Evolutionary conservation across 2,329 filamentous ascomycete species (phyloP).

Genomic region (Incumbomyces delicatus): DNA sequence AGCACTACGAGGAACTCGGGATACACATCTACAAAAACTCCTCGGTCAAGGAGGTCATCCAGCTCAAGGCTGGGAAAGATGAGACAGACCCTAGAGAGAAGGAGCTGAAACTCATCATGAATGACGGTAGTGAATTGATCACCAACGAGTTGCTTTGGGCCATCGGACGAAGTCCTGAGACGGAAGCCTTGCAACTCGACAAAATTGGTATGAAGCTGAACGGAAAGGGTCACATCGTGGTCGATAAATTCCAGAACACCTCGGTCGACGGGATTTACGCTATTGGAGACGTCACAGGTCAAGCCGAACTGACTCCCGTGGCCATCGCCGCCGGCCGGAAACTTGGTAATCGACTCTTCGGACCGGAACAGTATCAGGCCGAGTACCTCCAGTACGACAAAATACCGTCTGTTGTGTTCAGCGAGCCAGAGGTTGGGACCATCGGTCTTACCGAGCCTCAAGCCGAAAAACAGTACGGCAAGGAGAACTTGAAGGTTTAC

Average conservation of each 20-base stretch:
- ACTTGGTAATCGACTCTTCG: slow-evolving; percentile 42
- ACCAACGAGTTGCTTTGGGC: slow-evolving; percentile 44
- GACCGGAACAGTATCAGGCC: slow-evolving; percentile 33
- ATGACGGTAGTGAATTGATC: slow-evolving; percentile 35
- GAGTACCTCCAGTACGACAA: slow-evolving; percentile 40
- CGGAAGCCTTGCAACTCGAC: slow-evolving; percentile 33
- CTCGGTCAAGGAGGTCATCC: slow-evolving; percentile 39
- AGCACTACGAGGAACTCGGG: slow-evolving; percentile 40
- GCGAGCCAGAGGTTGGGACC: slow-evolving; percentile 42
- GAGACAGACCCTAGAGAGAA: slow-evolving; percentile 39
- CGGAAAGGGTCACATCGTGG: slow-evolving; percentile 32
- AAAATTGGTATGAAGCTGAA: slow-evolving; percentile 34
- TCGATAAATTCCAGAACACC: slow-evolving; percentile 44
- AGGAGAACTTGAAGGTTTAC: slow-evolving; percentile 43
- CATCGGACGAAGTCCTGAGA: slow-evolving; percentile 38
- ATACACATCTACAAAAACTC: slow-evolving; percentile 38
- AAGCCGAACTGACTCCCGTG: slow-evolving; percentile 43
- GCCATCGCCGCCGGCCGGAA: slow-evolving; percentile 44
- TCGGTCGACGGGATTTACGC: slow-evolving; percentile 39
- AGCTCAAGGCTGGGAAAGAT: slow-evolving; percentile 25
- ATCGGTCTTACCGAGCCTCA: slow-evolving; percentile 42
- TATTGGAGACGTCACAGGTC: slow-evolving; percentile 42
- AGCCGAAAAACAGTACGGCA: slow-evolving; percentile 38
- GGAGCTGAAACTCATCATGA: slow-evolving; percentile 34
- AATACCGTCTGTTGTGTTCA: slow-evolving; percentile 44